These are phyloP conservation scores for Volvox carteri DNA, from an alignment of 163 green algal genomes.

Conservation along the genomic window DNA sequence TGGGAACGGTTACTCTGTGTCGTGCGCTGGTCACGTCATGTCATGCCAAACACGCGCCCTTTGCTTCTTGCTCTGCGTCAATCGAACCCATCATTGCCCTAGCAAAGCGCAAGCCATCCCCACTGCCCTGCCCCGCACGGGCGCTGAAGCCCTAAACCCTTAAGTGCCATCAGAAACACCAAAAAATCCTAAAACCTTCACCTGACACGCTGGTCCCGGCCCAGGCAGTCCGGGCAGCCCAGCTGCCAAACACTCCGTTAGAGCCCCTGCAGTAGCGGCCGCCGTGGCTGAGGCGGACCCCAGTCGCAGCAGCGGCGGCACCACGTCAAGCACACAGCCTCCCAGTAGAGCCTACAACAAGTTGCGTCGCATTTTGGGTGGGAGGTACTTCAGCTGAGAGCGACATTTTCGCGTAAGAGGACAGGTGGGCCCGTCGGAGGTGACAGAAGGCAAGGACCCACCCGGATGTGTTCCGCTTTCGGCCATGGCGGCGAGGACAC, in stretches of 20 bases:
- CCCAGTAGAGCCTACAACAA: slow-evolving; percentile 6
- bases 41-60: not conserved
- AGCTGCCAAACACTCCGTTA: not conserved
- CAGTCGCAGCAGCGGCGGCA: slow-evolving; percentile 12
- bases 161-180: not conserved
- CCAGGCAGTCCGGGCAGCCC: not conserved
- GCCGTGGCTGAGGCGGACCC: not conserved
- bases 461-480: not conserved
- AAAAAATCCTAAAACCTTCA: too few relatives aligned
- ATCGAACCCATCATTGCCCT: not conserved
- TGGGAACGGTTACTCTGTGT: not conserved
- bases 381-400: not conserved
- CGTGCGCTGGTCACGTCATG: not conserved
- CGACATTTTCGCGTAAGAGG: not conserved
- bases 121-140: not conserved
- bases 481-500: not conserved
- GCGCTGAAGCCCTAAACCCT: not conserved
- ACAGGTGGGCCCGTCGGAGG: not conserved
- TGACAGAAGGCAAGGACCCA: not conserved
- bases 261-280: not conserved
- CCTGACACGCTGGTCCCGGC: not conserved
- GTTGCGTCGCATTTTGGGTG: not conserved
- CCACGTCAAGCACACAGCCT: not conserved
- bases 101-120: not conserved
- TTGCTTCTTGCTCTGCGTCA: not conserved